Evolutionary conservation across 2,329 filamentous ascomycete genomes (phyloP).

Genomic region (Volutella citrinella): DNA sequence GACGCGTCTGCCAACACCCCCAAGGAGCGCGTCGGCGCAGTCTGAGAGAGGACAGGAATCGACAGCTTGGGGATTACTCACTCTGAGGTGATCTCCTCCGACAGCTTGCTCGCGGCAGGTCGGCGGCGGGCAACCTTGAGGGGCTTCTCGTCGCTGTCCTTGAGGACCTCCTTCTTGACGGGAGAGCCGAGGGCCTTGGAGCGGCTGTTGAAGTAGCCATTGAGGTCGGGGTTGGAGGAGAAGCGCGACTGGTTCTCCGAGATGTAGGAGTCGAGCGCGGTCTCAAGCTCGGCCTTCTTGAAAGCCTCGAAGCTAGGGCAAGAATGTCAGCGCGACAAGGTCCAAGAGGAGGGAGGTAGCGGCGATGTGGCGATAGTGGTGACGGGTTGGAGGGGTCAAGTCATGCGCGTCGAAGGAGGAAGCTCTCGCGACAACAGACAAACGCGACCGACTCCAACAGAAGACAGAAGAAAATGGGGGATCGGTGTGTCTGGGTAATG

Average conservation of each 20-base stretch:
- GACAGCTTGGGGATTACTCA: conserved; percentile 30
- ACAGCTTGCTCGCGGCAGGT: conserved; percentile 39
- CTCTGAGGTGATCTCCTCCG: conserved; percentile 45
- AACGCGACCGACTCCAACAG: too few species aligned
- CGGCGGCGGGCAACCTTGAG: conserved; percentile 47
- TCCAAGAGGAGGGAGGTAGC: conserved; percentile 8
- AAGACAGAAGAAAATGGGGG: too few species aligned
- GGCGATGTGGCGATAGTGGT: too few species aligned
- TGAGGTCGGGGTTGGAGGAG: conserved; percentile 59
- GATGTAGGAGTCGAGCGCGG: conserved; percentile 70
- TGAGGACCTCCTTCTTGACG: conserved; percentile 51
- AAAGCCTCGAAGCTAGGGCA: conserved; percentile 60
- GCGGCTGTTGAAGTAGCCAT: conserved; percentile 73
- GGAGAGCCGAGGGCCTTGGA: conserved; percentile 58
- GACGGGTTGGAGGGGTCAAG: too few species aligned
- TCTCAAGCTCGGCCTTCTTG: conserved; percentile 78
- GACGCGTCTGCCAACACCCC: too few species aligned
- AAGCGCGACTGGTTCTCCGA: conserved; percentile 65
- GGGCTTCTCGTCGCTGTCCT: conserved; percentile 35
- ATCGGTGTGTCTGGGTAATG: too few species aligned
- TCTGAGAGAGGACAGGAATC: not conserved
- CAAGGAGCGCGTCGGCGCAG: too few species aligned
- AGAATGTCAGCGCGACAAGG: conserved; percentile 15
- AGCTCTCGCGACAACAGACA: too few species aligned
- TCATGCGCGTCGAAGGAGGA: too few species aligned